Conservation (phyloP, 192 early-diverging fungal species). For the Backusella tuberculispora region DNA sequence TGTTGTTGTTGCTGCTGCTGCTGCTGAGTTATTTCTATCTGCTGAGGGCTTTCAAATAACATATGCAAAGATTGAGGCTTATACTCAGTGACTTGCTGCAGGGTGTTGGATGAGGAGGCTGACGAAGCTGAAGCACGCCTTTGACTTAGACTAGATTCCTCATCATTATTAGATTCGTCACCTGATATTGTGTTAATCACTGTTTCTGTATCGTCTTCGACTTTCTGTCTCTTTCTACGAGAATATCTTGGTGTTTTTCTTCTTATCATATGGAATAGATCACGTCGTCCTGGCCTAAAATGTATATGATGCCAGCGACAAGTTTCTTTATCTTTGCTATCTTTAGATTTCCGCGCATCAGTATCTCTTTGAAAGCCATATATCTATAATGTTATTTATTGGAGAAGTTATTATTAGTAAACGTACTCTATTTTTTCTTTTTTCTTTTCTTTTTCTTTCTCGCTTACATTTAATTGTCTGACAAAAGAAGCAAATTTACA, state of each 20-base stretch:
- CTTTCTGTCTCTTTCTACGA: slow-evolving; percentile 38
- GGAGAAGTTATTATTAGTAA: background rate
- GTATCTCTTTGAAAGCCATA: slow-evolving; percentile 55
- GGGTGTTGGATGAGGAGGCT: slow-evolving; percentile 5
- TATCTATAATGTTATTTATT: slow-evolving; percentile 34
- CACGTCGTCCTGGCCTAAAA: slow-evolving; percentile 45
- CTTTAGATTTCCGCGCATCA: slow-evolving; percentile 54
- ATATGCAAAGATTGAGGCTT: background rate
- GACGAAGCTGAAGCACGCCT: slow-evolving; percentile 19
- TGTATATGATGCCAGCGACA: slow-evolving; percentile 51
- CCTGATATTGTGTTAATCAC: slow-evolving; percentile 24
- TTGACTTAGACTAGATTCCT: slow-evolving; percentile 22
- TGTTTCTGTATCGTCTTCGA: slow-evolving; percentile 28
- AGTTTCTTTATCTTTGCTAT: slow-evolving; percentile 44
- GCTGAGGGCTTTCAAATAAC: slow-evolving; percentile 6
- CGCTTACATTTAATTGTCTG: slow-evolving; percentile 50
- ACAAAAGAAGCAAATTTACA: slow-evolving; percentile 58
- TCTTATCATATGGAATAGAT: slow-evolving; percentile 47
- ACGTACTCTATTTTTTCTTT: background rate
- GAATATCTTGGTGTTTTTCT: slow-evolving; percentile 43
- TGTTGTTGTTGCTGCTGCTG: slow-evolving; percentile 19
- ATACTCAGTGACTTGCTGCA: slow-evolving; percentile 10
- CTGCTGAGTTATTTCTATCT: slow-evolving; percentile 8
- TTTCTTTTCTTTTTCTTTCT: background rate
- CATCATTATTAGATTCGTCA: slow-evolving; percentile 33